Base-by-base conservation (phyloP, 176 grass and related monocot species). In the maize (Zea mays) region DNA sequence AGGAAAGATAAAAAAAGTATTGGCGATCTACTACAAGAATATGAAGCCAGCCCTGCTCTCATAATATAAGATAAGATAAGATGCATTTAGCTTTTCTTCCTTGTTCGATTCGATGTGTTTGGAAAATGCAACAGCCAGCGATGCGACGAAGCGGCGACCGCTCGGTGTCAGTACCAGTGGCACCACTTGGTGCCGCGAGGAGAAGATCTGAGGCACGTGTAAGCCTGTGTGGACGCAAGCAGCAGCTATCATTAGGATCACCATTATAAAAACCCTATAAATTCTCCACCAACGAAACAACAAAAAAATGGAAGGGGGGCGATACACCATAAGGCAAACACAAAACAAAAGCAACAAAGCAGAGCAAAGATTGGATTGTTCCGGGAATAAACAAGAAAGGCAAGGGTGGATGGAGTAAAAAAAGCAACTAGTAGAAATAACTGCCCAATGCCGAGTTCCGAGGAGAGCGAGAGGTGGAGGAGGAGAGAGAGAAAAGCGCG, bases 401-500 rank as follows among this genome's bases (percentile, higher is more conserved):
- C 3, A 9, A 57, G 54, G 54, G 54, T 57, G 17, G 73, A 43
- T 14, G 7, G 11, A 34, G 19, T 52, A 55, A 67, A 75, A 17
- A 57, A 75, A 83, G 3, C 4, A 8, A 35, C 7, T 14, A 77
- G 55, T 72, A 14, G 6, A 52, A 71, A 15, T 21, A 15, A 20
- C 35, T 12, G 10, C 35, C 45, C 44, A 10, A 27, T 27, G 27
- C 27, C 27, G 27, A 27, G 27, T 27, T 27, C 27, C 27, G 27
- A 27, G 27, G 27, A 27, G 27, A 13, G 58, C 1, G 27, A 58
- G 62, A 19, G 2, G 17, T 33, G 67, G 10, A 37, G 42, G 42
- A 41, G 34, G 50, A 77, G 62, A 84, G 75, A 84, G 86, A 88
- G n/a, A 50, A 80, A 69, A 64, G 82, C 81, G 86, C 66, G 87